phyloP scores from a whole-genome alignment of 345 rosid genomes.

The Brassica juncea region DNA sequence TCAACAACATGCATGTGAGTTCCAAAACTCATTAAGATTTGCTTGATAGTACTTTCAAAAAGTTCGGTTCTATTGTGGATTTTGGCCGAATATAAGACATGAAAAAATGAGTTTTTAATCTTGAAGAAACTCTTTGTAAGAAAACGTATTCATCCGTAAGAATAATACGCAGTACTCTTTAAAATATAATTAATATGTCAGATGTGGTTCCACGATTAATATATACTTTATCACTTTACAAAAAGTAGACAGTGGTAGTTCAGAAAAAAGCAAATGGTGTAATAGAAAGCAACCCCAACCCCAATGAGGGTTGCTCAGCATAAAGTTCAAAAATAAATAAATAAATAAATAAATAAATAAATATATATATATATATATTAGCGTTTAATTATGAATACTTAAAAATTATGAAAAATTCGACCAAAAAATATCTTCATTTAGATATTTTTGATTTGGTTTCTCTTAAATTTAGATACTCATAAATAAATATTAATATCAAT shows the following conservation, averaged over 20 bases:
- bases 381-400: no score
- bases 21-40: neutral
- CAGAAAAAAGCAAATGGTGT: no score
- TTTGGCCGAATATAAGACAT: constrained; percentile 30
- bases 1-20: neutral
- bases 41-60: neutral
- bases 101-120: constrained; percentile 14
- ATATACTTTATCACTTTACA: neutral
- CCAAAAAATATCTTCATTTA: no score
- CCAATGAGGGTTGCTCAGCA: no score
- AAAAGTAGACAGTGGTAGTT: constrained; percentile 2
- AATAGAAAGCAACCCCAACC: no score
- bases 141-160: constrained; percentile 28
- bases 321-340: no score
- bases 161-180: constrained; percentile 22
- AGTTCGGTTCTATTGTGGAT: constrained; percentile 21
- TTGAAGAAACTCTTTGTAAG: constrained; percentile 31
- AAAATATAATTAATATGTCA: neutral
- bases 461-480: no score
- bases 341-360: no score
- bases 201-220: constrained; percentile 4
- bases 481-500: no score
- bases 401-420: no score
- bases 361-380: no score
- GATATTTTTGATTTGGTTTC: no score